These are phyloP conservation scores for Gamsiella multidivaricata DNA, from an alignment of 192 early-diverging fungal species.

Conservation along the genomic window DNA sequence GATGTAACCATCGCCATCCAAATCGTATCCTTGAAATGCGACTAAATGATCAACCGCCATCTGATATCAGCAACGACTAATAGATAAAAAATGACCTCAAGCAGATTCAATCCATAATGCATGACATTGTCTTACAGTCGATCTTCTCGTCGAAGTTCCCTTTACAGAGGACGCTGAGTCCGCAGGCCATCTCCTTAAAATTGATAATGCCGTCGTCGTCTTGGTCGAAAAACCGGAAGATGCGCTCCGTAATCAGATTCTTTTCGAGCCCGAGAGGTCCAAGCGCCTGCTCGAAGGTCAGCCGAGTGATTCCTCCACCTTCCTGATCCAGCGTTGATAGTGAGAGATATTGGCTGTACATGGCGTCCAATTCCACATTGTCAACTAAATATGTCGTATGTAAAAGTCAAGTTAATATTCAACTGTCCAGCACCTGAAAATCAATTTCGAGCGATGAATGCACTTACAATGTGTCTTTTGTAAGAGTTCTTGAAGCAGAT, in stretches of 20 bases:
- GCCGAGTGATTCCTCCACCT: constrained; percentile 77
- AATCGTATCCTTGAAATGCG: constrained; percentile 92
- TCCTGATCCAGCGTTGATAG: constrained; percentile 74
- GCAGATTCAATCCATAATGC: too few species aligned
- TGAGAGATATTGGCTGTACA: constrained; percentile 89
- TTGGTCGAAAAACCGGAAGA: constrained; percentile 92
- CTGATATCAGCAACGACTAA: too few species aligned
- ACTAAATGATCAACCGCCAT: constrained; percentile 57
- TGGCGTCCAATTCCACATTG: constrained; percentile 82
- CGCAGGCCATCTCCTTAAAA: constrained; percentile 86
- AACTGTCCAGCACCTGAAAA: too few species aligned
- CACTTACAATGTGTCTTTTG: constrained; percentile 79
- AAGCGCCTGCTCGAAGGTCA: constrained; percentile 87
- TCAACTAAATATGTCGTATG: constrained; percentile 79
- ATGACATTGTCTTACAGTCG: constrained; percentile 74
- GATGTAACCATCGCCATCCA: constrained; percentile 87
- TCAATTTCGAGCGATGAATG: too few species aligned
- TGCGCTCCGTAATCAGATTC: constrained; percentile 86
- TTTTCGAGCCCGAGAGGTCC: constrained; percentile 86
- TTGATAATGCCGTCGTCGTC: constrained; percentile 81
- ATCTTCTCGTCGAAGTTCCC: constrained; percentile 92
- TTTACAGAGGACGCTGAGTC: constrained; percentile 84
- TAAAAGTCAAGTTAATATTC: too few species aligned
- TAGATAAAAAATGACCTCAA: neutral
- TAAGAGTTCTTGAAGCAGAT: constrained; percentile 61